Evolutionary conservation across 2,329 filamentous ascomycete genomes (phyloP), one percentile per base, ranked within the genome.

Genomic region (Arthrinium puccinioides): DNA sequence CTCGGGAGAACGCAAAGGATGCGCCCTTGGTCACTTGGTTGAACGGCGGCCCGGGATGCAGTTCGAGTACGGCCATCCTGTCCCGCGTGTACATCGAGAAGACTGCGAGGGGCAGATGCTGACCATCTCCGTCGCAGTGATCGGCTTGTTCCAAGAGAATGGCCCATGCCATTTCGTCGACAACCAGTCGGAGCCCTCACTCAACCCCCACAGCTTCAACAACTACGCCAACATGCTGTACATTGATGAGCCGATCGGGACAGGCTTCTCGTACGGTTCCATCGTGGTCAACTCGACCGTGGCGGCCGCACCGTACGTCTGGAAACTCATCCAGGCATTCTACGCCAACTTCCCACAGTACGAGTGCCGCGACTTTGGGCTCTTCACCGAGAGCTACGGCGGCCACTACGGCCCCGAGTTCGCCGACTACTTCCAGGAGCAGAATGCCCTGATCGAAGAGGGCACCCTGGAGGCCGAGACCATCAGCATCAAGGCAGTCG

Each of bases 291-390:
- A 57, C 4, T 64, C 61, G 19, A 72, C 69, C 4, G 56, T 59
- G 9, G 63, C 60, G 3, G 68, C 69, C 9, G 67, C 69, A 4
- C 61, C 62, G 1, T 63, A 62, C 33, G 64, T 78, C n/a, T 79
- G 73, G 74, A 66, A 61, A 3, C 57, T 78, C n/a, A 53, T 76
- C 32, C 74, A 79, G 50, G 67, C 68, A 2, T 85, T 79, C 65
- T 76, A 79, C 38, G 64, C 72, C 5, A 70, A 76, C 21, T 84
- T 84, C 40, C 78, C 76, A 0, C 65, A 69, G 21, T 82, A 84
- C 50, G 67, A 73, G 51, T 70, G 70, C 4, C 69, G 71, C 29
- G 70, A 79, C 41, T 70, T 76, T 40, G 67, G 69, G 4, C 61
- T 79, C 37, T 74, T 69, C 26, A 67, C 70, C 5, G 64, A 70